phyloP scores from a whole-genome alignment of 2,329 filamentous ascomycete species.

The Juglanconis oblonga region DNA sequence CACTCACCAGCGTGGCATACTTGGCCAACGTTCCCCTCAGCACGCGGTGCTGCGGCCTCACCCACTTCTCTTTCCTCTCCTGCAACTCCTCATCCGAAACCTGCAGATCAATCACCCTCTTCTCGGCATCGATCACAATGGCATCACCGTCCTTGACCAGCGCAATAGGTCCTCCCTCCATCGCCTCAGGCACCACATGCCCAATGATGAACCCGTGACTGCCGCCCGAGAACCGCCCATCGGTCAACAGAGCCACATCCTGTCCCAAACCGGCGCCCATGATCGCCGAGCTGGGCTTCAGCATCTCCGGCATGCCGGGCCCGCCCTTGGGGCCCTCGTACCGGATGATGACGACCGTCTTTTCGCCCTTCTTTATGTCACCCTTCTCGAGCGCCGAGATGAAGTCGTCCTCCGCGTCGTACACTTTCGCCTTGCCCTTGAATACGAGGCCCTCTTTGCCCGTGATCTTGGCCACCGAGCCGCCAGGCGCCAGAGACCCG shows the following conservation, averaged over 20 bases:
- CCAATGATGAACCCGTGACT: conserved; percentile 85
- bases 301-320: conserved; percentile 91
- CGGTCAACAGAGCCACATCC: conserved; percentile 71
- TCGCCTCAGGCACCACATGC: conserved; percentile 83
- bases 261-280: conserved; percentile 85
- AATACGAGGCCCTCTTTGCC: conserved; percentile 89
- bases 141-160: conserved; percentile 78
- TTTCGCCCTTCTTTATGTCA: conserved; percentile 78
- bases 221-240: conserved; percentile 76
- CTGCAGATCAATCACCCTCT: conserved; percentile 64
- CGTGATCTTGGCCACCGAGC: conserved; percentile 89
- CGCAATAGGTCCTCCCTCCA: conserved; percentile 80
- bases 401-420: conserved; percentile 79
- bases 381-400: conserved; percentile 74
- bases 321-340: conserved; percentile 94
- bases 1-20: conserved; percentile 60
- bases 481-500: conserved; percentile 80
- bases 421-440: conserved; percentile 76
- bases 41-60: conserved; percentile 56
- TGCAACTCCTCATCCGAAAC: conserved; percentile 64
- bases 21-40: conserved; percentile 67
- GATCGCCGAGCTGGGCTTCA: conserved; percentile 88
- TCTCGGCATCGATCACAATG: conserved; percentile 79
- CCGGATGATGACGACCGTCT: conserved; percentile 85
- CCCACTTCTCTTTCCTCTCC: conserved; percentile 58